Evolutionary conservation across 1,284 basidiomycete genomes (phyloP).

Genomic region (Rhodofomes roseus): DNA sequence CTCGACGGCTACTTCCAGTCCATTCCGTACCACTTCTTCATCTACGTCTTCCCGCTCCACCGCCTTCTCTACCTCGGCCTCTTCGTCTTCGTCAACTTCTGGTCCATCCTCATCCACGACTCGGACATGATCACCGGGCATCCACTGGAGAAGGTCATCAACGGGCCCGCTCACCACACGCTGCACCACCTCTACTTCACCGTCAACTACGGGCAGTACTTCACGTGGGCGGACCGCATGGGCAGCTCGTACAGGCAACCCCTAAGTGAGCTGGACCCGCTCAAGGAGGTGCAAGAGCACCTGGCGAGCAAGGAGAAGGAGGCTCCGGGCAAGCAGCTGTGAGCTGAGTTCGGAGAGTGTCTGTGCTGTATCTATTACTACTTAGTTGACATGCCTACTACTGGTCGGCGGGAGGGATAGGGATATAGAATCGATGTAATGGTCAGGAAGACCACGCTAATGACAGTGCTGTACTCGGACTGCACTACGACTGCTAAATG

Average conservation of each 20-base stretch:
- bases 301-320: slow-evolving; percentile 19
- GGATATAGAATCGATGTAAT: background rate
- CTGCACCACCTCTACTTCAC: slow-evolving; percentile 96
- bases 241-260: slow-evolving; percentile 90
- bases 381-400: background rate
- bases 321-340: slow-evolving; percentile 19
- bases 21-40: slow-evolving; percentile 92
- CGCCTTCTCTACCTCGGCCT: slow-evolving; percentile 77
- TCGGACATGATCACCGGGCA: slow-evolving; percentile 99
- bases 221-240: slow-evolving; percentile 89
- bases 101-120: slow-evolving; percentile 96
- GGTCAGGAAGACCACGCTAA: background rate
- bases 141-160: slow-evolving; percentile 87
- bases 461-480: background rate
- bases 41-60: slow-evolving; percentile 91
- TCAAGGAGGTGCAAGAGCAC: slow-evolving; percentile 56
- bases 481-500: background rate
- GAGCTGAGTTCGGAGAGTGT: background rate
- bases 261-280: slow-evolving; percentile 78
- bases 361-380: background rate
- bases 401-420: background rate
- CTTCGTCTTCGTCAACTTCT: slow-evolving; percentile 89
- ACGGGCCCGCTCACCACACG: slow-evolving; percentile 97
- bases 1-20: slow-evolving; percentile 94
- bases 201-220: slow-evolving; percentile 97